phyloP scores from a whole-genome alignment of 2,329 filamentous ascomycete species.

The Nemania serpens region DNA sequence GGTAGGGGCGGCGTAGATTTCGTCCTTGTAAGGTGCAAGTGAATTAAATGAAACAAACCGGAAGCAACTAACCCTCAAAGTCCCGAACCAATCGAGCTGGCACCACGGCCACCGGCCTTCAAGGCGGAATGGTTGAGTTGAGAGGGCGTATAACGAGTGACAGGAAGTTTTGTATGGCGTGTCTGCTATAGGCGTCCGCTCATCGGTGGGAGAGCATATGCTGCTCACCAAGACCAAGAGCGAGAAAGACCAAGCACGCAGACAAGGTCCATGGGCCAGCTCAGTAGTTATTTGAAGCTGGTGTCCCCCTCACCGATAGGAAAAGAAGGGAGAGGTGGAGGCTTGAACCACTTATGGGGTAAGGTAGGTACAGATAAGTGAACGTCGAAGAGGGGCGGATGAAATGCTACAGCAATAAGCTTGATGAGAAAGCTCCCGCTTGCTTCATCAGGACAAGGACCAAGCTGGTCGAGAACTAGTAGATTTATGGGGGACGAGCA shows the following conservation, averaged over 20 bases:
- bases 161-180: conserved; percentile 18
- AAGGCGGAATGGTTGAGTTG: neutral
- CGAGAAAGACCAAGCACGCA: conserved; percentile 4
- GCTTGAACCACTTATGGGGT: conserved; percentile 17
- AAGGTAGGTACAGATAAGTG: conserved; percentile 16
- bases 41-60: conserved; percentile 5
- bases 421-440: conserved; percentile 22
- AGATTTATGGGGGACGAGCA: conserved; percentile 12
- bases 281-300: conserved; percentile 14
- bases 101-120: neutral
- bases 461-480: conserved; percentile 6
- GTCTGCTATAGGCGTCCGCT: conserved; percentile 24
- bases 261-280: conserved; percentile 11
- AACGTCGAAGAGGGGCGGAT: conserved; percentile 13
- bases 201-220: conserved; percentile 17
- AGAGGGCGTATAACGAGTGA: conserved; percentile 25
- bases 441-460: conserved; percentile 22
- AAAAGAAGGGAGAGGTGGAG: neutral
- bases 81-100: neutral
- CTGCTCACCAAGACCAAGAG: conserved; percentile 8
- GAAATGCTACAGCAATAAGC: conserved; percentile 18
- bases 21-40: neutral
- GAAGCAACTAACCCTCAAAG: conserved; percentile 16
- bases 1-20: neutral
- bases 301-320: conserved; percentile 16